Evolutionary conservation across 495 filamentous ascomycete species (phyloP).

Genomic region (Aspergillus sparsus): DNA sequence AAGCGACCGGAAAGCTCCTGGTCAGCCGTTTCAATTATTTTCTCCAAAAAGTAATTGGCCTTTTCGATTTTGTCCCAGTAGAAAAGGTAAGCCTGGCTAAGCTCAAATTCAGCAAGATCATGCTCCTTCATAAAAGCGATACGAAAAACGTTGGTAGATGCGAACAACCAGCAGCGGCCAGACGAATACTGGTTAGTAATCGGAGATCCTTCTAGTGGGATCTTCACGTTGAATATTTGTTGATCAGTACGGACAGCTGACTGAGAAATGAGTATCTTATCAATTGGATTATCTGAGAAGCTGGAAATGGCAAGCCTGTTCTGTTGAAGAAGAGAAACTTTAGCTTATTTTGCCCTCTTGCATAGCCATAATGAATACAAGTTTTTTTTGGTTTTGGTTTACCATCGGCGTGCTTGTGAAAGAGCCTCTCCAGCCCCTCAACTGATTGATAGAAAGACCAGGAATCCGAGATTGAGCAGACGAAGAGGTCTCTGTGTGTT

Average conservation of each 20-base stretch:
- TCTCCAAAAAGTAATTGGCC: conserved; percentile 83
- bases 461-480: too few relatives aligned
- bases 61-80: conserved; percentile 96
- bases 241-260: conserved; percentile 57
- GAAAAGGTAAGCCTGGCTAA: conserved; percentile 86
- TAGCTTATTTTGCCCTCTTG: too few relatives aligned
- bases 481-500: too few relatives aligned
- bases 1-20: conserved; percentile 67
- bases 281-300: conserved; percentile 57
- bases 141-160: conserved; percentile 82
- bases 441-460: too few relatives aligned
- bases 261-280: conserved; percentile 51
- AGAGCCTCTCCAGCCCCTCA: too few relatives aligned
- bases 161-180: conserved; percentile 89
- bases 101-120: conserved; percentile 73
- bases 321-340: conserved; percentile 24
- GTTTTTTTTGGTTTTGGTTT: too few relatives aligned
- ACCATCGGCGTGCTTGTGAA: too few relatives aligned
- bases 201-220: conserved; percentile 77
- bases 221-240: conserved; percentile 79
- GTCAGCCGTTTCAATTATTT: conserved; percentile 70
- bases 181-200: conserved; percentile 81
- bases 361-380: too few relatives aligned
- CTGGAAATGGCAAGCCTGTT: conserved; percentile 70
- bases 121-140: conserved; percentile 80